These are phyloP conservation scores for Wallacemonas sp. DNA, from an alignment of 208 protist species.

Conservation along the genomic window DNA sequence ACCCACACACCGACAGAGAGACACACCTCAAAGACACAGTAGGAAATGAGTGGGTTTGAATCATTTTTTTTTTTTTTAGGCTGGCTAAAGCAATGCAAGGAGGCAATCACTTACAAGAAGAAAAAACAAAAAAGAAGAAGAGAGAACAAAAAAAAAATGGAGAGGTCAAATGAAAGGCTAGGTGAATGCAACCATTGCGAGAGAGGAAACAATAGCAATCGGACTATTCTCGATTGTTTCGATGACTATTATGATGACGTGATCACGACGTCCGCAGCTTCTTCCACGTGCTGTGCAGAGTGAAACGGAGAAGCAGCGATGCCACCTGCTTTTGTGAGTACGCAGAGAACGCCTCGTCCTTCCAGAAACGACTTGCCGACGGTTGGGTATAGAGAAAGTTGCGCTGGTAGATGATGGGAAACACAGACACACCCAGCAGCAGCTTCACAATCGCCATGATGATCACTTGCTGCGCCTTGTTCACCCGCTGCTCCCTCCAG, in stretches of 20 bases:
- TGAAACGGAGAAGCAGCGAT: constrained; percentile 50
- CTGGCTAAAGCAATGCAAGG: neutral
- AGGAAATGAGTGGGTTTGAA: too few relatives aligned
- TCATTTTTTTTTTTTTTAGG: too few relatives aligned
- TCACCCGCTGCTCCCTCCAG: constrained; percentile 24
- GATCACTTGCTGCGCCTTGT: constrained; percentile 29
- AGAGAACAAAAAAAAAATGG: constrained; percentile 4
- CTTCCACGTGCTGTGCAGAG: constrained; percentile 38
- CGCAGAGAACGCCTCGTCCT: constrained; percentile 37
- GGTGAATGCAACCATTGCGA: neutral
- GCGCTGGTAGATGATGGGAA: constrained; percentile 67
- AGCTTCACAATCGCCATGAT: constrained; percentile 52
- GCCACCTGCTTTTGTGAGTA: constrained; percentile 65
- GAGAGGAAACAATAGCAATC: too few relatives aligned
- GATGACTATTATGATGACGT: neutral
- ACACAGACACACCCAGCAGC: constrained; percentile 55
- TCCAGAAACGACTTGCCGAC: constrained; percentile 44
- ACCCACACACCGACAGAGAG: too few relatives aligned
- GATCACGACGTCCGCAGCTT: constrained; percentile 19
- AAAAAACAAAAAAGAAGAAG: constrained; percentile 7
- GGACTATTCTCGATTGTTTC: neutral
- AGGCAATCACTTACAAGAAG: neutral
- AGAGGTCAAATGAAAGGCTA: neutral
- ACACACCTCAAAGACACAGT: too few relatives aligned
- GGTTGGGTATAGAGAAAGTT: constrained; percentile 51